Conservation (phyloP, 371 early-diverging fungal genomes). For the Mortierella sp. region DNA sequence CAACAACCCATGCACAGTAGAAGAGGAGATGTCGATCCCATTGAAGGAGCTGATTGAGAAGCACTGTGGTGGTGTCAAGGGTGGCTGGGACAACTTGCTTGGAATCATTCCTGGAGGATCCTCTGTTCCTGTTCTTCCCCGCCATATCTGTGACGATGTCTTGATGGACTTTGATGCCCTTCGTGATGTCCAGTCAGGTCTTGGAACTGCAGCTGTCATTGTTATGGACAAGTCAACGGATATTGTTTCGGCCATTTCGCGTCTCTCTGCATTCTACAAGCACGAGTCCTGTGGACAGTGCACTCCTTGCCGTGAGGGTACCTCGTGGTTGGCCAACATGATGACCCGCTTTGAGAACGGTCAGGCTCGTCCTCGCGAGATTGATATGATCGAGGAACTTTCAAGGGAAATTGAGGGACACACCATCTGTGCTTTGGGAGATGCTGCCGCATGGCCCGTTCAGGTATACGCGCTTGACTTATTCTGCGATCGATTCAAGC, state of each 20-base stretch:
- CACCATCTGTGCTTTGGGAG: constrained; percentile 98
- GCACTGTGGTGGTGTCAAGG: constrained; percentile 97
- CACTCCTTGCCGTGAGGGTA: constrained; percentile 98
- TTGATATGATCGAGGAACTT: constrained; percentile 93
- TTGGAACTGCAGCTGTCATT: constrained; percentile 12
- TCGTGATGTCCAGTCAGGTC: constrained; percentile 91
- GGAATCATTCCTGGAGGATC: constrained; percentile 98
- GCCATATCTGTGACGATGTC: constrained; percentile 89
- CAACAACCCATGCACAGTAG: constrained; percentile 97
- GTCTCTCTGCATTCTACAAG: constrained; percentile 93
- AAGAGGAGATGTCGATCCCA: constrained; percentile 98
- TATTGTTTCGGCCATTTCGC: constrained; percentile 92
- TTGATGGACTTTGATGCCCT: constrained; percentile 99
- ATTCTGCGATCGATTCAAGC: too few species aligned
- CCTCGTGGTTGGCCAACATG: constrained; percentile 94
- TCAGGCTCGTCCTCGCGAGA: constrained; percentile 84
- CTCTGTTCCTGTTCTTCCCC: constrained; percentile 94
- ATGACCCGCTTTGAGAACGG: constrained; percentile 96
- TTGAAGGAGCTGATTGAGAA: constrained; percentile 94
- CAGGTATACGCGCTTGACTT: too few species aligned
- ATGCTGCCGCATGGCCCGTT: constrained; percentile 99
- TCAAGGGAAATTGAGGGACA: constrained; percentile 98
- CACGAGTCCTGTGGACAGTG: constrained; percentile 99
- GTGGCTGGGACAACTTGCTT: constrained; percentile 98
- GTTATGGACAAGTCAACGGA: constrained; percentile 70